Base-by-base conservation (phyloP, 2,329 filamentous ascomycete species). In the Sarocladium oryzae region DNA sequence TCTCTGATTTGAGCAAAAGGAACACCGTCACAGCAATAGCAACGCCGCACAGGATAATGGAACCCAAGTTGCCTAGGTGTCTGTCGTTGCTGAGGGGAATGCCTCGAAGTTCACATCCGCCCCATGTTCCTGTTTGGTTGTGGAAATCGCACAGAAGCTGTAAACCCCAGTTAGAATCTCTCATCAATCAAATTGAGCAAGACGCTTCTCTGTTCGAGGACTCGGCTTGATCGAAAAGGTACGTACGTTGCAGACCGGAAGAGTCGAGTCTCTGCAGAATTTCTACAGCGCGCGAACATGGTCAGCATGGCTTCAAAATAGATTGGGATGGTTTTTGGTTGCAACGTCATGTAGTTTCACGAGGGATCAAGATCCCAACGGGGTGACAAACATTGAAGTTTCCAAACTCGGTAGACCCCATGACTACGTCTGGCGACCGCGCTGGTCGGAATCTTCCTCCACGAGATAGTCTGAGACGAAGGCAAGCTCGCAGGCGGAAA, bases 61-160 rank as follows among this genome's bases (percentile, higher is more conserved):
- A 95, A n/a, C 93, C 93, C 58, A 99, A 66, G 64, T 99, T 99
- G 32, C 85, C 87, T 35, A 99, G 72, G 60, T 86, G 71, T 56
- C 78, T 74, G 51, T 72, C 81, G 60, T 76, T 75, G 57, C 82
- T 81, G 56, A 96, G 71, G 8, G 78, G 62, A 58, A 97, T 93
- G 56, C 92, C 92, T 24, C 60, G 78, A 58, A 97, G 73, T 53
- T 82, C 69, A 68, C 92, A 97, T 56, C 87, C 87, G 54, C 74
- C 81, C 81, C 82, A 75, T 55, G 66, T 61, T 65, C 84, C 70
- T 57, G 71, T 68, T 63, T 85, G 82, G 67, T 81, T 74, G 69
- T 85, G 74, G 60, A 69, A 66, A 58, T 72, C 60, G 57, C 78
- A 74, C 61, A 92, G 82, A 59, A 95, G 77, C 84, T 89, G 56